Evolutionary conservation across 257 asterid species (phyloP), one percentile per base, ranked within the genome.

Genomic region (Solanum lignicaule): DNA sequence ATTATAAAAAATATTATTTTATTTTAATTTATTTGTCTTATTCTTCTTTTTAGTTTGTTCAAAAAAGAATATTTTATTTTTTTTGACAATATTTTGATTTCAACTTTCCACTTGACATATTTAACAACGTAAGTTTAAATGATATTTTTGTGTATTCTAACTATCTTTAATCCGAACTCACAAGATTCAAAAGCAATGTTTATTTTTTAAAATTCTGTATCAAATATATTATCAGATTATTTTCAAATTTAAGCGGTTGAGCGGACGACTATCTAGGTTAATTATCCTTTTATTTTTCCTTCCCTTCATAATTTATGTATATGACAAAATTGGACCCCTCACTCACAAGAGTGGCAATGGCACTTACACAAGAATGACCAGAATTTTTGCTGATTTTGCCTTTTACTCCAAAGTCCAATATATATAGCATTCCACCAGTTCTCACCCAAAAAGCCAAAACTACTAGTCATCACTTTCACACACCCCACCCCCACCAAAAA

Each of bases 271-370:
- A 11, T 66, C 27, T 69, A 29, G 75, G 38, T 69, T 13, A 68
- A 69, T 69, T 14, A 66, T 69, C 7, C 6, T 72, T 72, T 36
- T 10, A 23, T 11, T 12, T 13, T 81, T 46, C 68, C 10, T 46
- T 18, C 18, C 32, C 11, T 81, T 48, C 69, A 81, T 81, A 81
- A 46, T 81, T 81, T 29, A 48, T 48, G 85, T 5, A 81, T 29
- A 81, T 81, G 69, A 46, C 85, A 81, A 46, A 81, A 43, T 81
- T 81, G 85, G 85, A 81, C 43, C 69, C 85, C 38, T 5, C 69
- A 48, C 85, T 81, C 69, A 48, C 69, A 46, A 48, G 85, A 81
- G 41, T 46, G 85, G 20, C 69, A 48, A 29, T 81, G 68, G 10
- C 41, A 81, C 69, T 81, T 29, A 29, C 41, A 46, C 85, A 43